Evolutionary conservation across 805 yeast genomes (phyloP), one percentile per base, ranked within the genome.

Genomic region (Cyberlindnera sargentensis): DNA sequence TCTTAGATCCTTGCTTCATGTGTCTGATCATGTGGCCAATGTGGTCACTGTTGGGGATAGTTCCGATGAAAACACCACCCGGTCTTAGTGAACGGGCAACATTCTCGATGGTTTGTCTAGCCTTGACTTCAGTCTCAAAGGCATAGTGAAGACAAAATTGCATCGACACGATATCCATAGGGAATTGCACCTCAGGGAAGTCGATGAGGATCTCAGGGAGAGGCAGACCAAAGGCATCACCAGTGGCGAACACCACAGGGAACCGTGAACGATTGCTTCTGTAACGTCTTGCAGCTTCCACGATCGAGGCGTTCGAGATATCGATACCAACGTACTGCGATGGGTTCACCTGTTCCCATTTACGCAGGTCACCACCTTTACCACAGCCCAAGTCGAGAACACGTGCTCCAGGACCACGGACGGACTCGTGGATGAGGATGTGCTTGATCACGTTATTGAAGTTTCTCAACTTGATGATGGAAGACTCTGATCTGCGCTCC

Each of bases 81-180:
- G 80, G 70, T 52, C 76, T 77, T 45, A 93, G 71, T 0, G 90
- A 80, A 45, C 78, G 70, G 3, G 95, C 72, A 6, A 93, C 84
- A 57, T 93, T 93, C 31, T 73, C 71, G 39, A 93, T 66, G 52
- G 90, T 68, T 37, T 72, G 76, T 50, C 88, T 75, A 1, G 89
- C 90, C 47, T 86, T 84, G 31, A 73, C 78, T 60, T 89, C 97
- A 5, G 83, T 72, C 53, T 85, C 93, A 66, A 89, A 93, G 0
- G 98, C 96, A 67, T 93, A 93, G 61, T 93, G 99, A 62, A 93
- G 68, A 46, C 96, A 86, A 64, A 93, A 93, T 61, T 93, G 99
- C 64, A 85, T 77, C 4, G 95, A 80, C 1, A 91, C 96, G 15
- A 83, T 68, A 63, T 93, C 96, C 46, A 90, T 87, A 2, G 95